Conservation (phyloP, 2,329 filamentous ascomycete genomes). For the Phyllosticta paracitricarpa region DNA sequence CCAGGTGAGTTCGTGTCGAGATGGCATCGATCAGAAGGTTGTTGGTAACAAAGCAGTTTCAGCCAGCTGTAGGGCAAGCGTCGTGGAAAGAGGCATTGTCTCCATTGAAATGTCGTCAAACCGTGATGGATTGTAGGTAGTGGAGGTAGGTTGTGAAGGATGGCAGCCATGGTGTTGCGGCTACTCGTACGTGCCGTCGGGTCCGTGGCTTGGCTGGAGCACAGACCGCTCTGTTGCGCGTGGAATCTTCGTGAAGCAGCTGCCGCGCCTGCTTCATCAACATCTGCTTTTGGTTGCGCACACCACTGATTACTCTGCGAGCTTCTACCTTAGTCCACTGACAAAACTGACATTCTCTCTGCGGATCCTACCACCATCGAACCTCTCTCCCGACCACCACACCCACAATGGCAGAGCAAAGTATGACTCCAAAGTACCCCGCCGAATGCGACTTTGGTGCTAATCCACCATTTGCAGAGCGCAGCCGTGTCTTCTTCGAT, state of each 20-base stretch:
- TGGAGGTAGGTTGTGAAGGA: not conserved
- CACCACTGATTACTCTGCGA: no score
- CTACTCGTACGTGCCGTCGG: not conserved
- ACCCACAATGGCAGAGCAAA: conserved; percentile 7
- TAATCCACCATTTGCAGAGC: conserved; percentile 33
- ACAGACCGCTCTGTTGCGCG: not conserved
- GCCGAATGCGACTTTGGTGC: not conserved
- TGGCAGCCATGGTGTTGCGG: conserved; percentile 2
- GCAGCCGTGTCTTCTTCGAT: conserved; percentile 86
- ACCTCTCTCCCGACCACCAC: not conserved
- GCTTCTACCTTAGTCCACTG: not conserved
- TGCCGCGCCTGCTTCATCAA: conserved; percentile 1
- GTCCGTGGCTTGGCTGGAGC: not conserved
- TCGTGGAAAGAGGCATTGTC: no score
- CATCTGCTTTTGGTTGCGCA: not conserved
- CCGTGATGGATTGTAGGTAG: not conserved
- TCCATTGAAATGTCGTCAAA: not conserved
- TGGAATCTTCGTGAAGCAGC: conserved; percentile 11
- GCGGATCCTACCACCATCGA: not conserved
- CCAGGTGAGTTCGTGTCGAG: no score
- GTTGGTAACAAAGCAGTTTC: no score
- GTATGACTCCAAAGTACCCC: not conserved
- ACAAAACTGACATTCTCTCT: not conserved
- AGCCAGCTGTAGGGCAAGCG: no score
- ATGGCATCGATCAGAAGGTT: no score